phyloP scores from a whole-genome alignment of 2,329 filamentous ascomycete species.

The Nothomitra cinnamomea region DNA sequence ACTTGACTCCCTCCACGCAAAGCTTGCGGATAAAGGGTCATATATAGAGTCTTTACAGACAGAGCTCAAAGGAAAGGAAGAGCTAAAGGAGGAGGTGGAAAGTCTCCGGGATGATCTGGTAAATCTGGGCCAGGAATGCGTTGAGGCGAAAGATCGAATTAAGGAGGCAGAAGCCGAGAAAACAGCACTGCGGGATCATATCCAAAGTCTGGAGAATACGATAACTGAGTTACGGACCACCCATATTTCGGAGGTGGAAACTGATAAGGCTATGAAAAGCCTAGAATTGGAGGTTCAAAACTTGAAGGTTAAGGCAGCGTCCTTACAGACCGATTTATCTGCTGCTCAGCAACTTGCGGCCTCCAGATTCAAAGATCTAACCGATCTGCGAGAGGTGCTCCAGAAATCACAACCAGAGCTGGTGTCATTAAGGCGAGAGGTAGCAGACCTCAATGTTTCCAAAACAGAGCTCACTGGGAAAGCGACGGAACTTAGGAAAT shows the following conservation, averaged over 20 bases:
- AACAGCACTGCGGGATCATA: slow-evolving; percentile 41
- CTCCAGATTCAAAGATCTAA: slow-evolving; percentile 72
- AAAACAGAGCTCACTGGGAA: slow-evolving; percentile 57
- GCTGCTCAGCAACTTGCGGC: slow-evolving; percentile 78
- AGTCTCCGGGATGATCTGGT: slow-evolving; percentile 64
- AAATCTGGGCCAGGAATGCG: slow-evolving; percentile 65
- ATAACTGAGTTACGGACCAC: slow-evolving; percentile 16
- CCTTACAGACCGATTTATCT: slow-evolving; percentile 65
- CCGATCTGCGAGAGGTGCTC: slow-evolving; percentile 60
- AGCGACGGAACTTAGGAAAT: slow-evolving; percentile 46
- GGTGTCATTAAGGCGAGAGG: slow-evolving; percentile 59
- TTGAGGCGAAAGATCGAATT: slow-evolving; percentile 60
- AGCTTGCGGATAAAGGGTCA: slow-evolving; percentile 40
- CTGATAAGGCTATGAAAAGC: slow-evolving; percentile 30
- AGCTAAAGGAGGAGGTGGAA: slow-evolving; percentile 72
- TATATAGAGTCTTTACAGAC: slow-evolving; percentile 55
- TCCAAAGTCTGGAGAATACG: slow-evolving; percentile 47
- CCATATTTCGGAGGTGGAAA: slow-evolving; percentile 29
- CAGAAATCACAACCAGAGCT: slow-evolving; percentile 80
- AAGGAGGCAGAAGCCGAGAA: slow-evolving; percentile 58
- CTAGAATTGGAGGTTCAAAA: slow-evolving; percentile 50
- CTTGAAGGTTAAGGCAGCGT: slow-evolving; percentile 50
- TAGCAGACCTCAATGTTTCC: slow-evolving; percentile 51
- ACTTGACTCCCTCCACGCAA: slow-evolving; percentile 14
- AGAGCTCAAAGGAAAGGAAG: slow-evolving; percentile 59